Evolutionary conservation across 345 rosid genomes (phyloP).

Genomic region (Salix dunnii): DNA sequence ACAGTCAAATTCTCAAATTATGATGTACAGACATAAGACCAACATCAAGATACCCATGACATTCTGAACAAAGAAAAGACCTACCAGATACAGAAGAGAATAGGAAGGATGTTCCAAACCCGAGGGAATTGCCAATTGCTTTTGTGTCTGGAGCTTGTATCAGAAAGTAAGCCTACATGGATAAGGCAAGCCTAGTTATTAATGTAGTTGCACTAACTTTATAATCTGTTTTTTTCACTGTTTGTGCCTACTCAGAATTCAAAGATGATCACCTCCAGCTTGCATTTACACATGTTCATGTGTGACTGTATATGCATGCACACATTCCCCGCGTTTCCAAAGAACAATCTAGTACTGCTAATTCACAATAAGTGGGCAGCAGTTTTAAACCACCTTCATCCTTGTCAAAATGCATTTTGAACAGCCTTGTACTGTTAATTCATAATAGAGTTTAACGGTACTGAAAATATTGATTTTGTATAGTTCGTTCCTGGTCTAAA

Average conservation of each 20-base stretch:
- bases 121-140: constrained; percentile 69
- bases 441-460: neutral
- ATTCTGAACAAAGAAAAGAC: constrained; percentile 6
- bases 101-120: constrained; percentile 73
- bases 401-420: neutral
- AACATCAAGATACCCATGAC: constrained; percentile 1
- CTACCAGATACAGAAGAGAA: constrained; percentile 72
- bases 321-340: neutral
- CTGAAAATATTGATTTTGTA: neutral
- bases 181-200: neutral
- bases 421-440: neutral
- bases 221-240: neutral
- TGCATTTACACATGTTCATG: neutral
- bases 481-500: neutral
- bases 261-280: neutral
- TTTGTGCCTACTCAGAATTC: neutral
- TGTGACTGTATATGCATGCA: neutral
- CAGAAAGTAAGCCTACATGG: constrained; percentile 54
- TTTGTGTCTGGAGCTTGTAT: constrained; percentile 65
- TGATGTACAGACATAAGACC: neutral
- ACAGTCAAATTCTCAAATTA: neutral
- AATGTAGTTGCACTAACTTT: neutral
- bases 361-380: neutral
- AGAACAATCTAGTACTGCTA: neutral
- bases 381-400: neutral